These are phyloP conservation scores for Phragmites australis DNA, from an alignment of 176 grass and related monocot genomes.

Conservation along the genomic window DNA sequence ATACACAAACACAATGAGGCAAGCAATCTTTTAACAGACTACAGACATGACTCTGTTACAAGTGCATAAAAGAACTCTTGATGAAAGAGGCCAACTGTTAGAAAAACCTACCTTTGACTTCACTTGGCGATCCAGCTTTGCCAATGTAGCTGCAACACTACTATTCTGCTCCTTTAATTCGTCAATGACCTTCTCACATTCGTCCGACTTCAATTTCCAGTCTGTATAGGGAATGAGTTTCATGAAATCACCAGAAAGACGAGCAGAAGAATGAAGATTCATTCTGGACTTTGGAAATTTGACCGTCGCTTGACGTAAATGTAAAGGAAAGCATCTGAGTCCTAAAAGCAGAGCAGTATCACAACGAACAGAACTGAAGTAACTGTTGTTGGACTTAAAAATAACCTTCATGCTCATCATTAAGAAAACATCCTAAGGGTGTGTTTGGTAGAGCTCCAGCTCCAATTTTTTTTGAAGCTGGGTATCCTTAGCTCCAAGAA, in stretches of 20 bases:
- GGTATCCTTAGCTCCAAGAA: too few species aligned
- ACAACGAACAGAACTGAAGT: neutral
- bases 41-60: too few species aligned
- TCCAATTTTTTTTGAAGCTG: too few species aligned
- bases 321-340: neutral
- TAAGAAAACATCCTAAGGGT: constrained; percentile 3
- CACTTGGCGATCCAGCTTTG: constrained; percentile 73
- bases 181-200: constrained; percentile 75
- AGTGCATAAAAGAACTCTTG: too few species aligned
- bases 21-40: too few species aligned
- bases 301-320: neutral
- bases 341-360: constrained; percentile 2
- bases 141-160: constrained; percentile 56
- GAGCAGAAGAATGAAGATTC: constrained; percentile 22
- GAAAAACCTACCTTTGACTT: constrained; percentile 71
- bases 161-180: constrained; percentile 82
- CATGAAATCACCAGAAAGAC: constrained; percentile 31
- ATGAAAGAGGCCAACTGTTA: constrained; percentile 19
- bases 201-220: constrained; percentile 94
- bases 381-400: neutral
- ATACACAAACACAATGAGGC: too few species aligned
- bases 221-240: constrained; percentile 48
- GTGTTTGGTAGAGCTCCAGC: too few species aligned
- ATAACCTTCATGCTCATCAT: neutral
- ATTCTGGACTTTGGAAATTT: constrained; percentile 13